Base-by-base conservation (phyloP, 2,329 filamentous ascomycete genomes). In the Conoideocrella luteorostrata region DNA sequence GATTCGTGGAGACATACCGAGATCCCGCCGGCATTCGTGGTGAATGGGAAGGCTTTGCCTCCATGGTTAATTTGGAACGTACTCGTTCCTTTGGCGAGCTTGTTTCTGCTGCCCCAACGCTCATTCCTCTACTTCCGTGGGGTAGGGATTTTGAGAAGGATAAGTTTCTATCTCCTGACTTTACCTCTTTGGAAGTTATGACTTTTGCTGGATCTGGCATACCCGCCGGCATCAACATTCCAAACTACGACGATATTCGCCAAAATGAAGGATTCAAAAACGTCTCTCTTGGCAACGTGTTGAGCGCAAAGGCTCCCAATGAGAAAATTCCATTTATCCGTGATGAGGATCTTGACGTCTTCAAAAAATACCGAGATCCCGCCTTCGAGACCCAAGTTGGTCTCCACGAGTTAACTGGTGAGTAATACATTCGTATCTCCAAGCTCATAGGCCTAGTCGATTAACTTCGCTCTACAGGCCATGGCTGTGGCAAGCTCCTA, bases 381-480 rank as follows among this genome's bases (percentile, higher is more conserved):
- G 84, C 91, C 1, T 97, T 97, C 56, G 91, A 97, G 65, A 88
- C 96, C 2, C 90, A 97, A 66, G 91, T 98, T 39, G 91, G 90
- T 20, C 82, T 97, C 17, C 91, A 97, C 64, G 90, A 96, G 62
- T 79, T 96, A 41, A 80, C 69, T 58, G 75, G 67, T 69, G 53
- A 47, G 59, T 52, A 6, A 1, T 33, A 7, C 28, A 15, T 3
- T 15, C 17, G 11, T 20, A 9, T 22, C 6, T 21, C 32, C 4
- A 5, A 12, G 24, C 23, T 3, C 5, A 11, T 22, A 24, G 12
- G 17, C 29, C 33, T 12, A 13, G 4, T 22, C 5, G 12, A 42
- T 50, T 61, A 39, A 60, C 30, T 24, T 13, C 18, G 1, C 17
- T 4, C 4, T 4, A 21, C 22, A 64, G 86, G 90, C 15, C 91